Evolutionary conservation across 148 eudicot species (phyloP), one percentile per base, ranked within the genome.

Genomic region (Linanthus parryae): DNA sequence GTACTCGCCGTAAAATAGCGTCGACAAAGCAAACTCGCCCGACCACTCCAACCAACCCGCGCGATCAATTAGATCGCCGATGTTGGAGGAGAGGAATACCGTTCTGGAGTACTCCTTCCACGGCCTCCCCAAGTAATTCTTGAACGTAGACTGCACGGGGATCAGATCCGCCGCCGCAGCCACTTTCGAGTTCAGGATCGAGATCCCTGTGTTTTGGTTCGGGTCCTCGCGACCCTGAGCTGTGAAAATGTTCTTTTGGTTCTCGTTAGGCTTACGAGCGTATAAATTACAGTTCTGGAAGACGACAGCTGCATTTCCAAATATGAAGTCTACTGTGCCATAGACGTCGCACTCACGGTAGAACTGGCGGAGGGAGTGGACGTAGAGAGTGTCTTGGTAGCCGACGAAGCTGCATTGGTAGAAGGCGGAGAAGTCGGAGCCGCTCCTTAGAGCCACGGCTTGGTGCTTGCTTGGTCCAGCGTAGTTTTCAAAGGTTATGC

Each of bases 191-290:
- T 66, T 61, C 11, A 76, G 37, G 63, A 91, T 66, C 10, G 95
- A 91, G 12, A 83, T 81, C 0, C 94, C 97, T 0, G 95, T 91
- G 79, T 86, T 91, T 49, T 91, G 94, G 41, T 78, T 76, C 0
- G 95, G 97, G 39, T 91, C 97, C 16, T 81, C 76, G 4, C 97
- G 68, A 8, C 97, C 95, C 41, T 91, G 97, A 0, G 97, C 97
- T 1, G 97, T 91, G 81, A 72, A 86, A 3, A 91, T 40, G 79
- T 91, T 91, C 17, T 48, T 64, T 26, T 91, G 97, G 23, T 75
- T 73, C 12, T 36, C 42, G 26, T 58, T 52, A 0, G 97, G 97
- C 2, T 44, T 39, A 0, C 97, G 80, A 6, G 95, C 97, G 44
- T 86, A 86, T 0, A 91, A 44, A 52, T 73, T 83, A 58, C 89